Conservation (phyloP, 2,329 filamentous ascomycete genomes). For the Calonectria pauciramosa region DNA sequence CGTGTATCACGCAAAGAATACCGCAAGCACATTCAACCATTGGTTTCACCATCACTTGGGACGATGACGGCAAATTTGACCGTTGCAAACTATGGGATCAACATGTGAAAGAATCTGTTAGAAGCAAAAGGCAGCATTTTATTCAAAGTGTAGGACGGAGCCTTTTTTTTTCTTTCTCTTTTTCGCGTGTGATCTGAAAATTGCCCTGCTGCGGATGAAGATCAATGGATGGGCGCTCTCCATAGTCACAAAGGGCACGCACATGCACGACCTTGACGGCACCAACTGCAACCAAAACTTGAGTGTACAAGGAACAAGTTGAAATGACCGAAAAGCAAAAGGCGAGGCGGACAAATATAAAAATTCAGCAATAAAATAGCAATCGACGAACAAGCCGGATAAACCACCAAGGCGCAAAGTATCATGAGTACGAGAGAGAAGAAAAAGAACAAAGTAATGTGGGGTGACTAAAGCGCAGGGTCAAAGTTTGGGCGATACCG, state of each 20-base stretch:
- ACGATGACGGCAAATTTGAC: too few species aligned
- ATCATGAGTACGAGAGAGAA: not conserved
- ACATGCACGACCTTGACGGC: not conserved
- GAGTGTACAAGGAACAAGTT: not conserved
- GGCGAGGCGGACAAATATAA: not conserved
- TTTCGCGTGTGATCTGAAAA: too few species aligned
- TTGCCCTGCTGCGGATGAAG: too few species aligned
- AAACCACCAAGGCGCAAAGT: not conserved
- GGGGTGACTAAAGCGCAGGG: not conserved
- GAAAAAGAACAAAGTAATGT: too few species aligned
- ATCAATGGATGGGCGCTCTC: not conserved
- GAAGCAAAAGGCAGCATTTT: too few species aligned
- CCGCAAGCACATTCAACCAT: too few species aligned
- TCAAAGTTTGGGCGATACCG: not conserved
- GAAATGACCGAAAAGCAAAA: not conserved
- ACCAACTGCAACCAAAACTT: not conserved
- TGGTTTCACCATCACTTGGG: not conserved
- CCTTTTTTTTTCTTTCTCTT: not conserved
- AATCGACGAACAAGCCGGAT: not conserved
- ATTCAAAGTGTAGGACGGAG: too few species aligned
- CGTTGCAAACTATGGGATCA: too few species aligned
- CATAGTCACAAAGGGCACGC: not conserved
- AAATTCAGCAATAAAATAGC: not conserved
- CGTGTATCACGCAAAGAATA: too few species aligned
- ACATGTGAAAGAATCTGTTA: too few species aligned